These are phyloP conservation scores for Keithomyces neogunnii DNA, from an alignment of 2,329 filamentous ascomycete species.

Conservation along the genomic window DNA sequence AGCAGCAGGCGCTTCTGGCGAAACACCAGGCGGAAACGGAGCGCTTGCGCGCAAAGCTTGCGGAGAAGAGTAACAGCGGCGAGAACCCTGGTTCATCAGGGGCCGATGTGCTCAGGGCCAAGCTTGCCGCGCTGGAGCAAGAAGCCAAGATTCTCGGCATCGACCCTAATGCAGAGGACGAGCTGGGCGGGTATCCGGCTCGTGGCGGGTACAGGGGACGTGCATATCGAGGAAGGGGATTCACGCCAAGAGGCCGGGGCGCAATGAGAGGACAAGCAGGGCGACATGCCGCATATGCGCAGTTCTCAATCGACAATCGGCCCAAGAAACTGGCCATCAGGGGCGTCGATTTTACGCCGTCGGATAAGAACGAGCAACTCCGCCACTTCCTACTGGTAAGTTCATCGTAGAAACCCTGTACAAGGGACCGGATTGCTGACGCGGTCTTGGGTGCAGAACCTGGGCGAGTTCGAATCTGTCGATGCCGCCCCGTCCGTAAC, in stretches of 20 bases:
- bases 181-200: conserved; percentile 24
- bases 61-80: conserved; percentile 21
- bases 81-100: conserved; percentile 29
- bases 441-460: conserved; percentile 32
- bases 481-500: conserved; percentile 38
- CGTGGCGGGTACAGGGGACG: conserved; percentile 32
- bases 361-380: conserved; percentile 58
- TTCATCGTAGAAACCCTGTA: conserved; percentile 4
- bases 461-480: conserved; percentile 55
- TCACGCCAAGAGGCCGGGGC: conserved; percentile 28
- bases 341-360: conserved; percentile 53
- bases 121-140: conserved; percentile 63
- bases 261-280: conserved; percentile 34
- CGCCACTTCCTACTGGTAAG: conserved; percentile 63
- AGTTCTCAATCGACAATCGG: conserved; percentile 67
- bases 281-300: conserved; percentile 47
- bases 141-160: conserved; percentile 64
- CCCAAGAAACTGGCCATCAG: conserved; percentile 59
- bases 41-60: conserved; percentile 49
- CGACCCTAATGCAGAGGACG: conserved; percentile 44
- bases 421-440: not conserved
- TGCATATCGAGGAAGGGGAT: conserved; percentile 23
- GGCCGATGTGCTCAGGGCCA: conserved; percentile 59
- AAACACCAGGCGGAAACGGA: conserved; percentile 59
- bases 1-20: conserved; percentile 52